phyloP scores from a whole-genome alignment of 163 green algal genomes.

The Chlamydomonas reinhardtii region DNA sequence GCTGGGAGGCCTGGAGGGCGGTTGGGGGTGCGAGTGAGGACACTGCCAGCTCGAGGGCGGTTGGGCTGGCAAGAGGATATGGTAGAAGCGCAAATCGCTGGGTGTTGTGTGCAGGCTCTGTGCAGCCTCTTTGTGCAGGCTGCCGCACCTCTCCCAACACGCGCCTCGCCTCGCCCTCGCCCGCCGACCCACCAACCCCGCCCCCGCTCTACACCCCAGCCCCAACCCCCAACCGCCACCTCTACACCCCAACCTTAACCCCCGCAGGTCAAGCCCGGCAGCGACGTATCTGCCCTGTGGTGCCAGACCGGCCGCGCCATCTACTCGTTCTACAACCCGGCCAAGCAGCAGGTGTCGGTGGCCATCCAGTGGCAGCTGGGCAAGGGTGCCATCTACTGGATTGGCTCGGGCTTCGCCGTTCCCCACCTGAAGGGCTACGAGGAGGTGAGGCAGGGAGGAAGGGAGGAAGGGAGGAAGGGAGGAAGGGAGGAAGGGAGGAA shows the following conservation, averaged over 20 bases:
- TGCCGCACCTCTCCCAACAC: no score
- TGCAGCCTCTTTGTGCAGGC: no score
- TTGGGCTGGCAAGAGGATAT: no score
- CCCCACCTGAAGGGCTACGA: constrained; percentile 25
- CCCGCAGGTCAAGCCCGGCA: background rate
- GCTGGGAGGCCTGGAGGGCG: no score
- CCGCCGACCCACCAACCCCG: no score
- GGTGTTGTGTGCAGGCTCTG: no score
- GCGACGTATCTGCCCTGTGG: background rate
- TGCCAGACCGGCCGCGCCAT: background rate
- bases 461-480: no score
- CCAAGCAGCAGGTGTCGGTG: background rate
- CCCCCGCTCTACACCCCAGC: no score
- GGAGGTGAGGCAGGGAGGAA: background rate
- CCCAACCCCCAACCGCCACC: background rate
- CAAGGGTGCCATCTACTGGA: constrained; percentile 16
- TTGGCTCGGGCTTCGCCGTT: background rate
- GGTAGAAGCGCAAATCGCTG: no score
- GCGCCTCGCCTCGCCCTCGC: no score
- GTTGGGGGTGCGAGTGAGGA: no score
- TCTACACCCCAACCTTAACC: background rate
- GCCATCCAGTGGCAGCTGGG: constrained; percentile 2
- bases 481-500: background rate
- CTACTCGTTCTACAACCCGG: background rate
- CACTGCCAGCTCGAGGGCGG: no score